Evolutionary conservation across 2,329 filamentous ascomycete species (phyloP).

Genomic region (Neofusicoccum ribis): DNA sequence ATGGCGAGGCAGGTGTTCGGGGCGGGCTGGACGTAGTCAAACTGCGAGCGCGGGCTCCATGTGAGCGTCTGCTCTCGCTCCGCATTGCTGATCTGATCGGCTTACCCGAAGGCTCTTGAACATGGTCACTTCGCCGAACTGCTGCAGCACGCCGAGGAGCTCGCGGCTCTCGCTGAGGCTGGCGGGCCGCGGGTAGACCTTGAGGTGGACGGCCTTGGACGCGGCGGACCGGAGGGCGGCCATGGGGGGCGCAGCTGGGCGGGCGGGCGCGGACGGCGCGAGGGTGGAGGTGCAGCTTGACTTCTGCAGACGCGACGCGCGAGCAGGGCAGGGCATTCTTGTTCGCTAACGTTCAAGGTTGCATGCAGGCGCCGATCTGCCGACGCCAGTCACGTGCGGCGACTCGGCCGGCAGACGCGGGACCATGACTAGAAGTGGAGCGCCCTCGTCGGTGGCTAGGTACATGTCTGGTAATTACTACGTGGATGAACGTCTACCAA

Average conservation of each 20-base stretch:
- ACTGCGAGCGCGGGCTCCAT: constrained; percentile 11
- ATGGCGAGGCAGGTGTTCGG: constrained; percentile 49
- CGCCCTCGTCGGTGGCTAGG: not conserved
- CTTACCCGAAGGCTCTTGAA: constrained; percentile 47
- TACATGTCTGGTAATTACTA: not conserved
- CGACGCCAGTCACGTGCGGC: constrained; percentile 8
- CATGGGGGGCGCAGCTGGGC: not conserved
- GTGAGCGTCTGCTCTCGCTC: constrained; percentile 15
- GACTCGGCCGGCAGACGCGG: not conserved
- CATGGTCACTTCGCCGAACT: constrained; percentile 51
- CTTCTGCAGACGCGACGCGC: constrained; percentile 1
- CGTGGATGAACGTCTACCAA: not conserved
- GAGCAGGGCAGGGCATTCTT: not conserved
- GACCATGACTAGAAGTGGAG: too few species aligned
- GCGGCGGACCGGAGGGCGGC: constrained; percentile 19
- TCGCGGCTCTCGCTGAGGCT: constrained; percentile 52
- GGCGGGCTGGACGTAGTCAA: constrained; percentile 42
- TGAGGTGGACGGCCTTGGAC: constrained; percentile 48
- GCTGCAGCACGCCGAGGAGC: constrained; percentile 49
- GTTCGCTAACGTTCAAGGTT: constrained; percentile 4
- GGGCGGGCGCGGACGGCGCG: not conserved
- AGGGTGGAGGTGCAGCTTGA: constrained; percentile 4
- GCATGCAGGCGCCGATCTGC: constrained; percentile 9
- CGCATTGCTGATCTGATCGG: constrained; percentile 19
- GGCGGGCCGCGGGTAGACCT: constrained; percentile 48